Evolutionary conservation across 148 eudicot genomes (phyloP).

Genomic region (Arctostaphylos glauca): DNA sequence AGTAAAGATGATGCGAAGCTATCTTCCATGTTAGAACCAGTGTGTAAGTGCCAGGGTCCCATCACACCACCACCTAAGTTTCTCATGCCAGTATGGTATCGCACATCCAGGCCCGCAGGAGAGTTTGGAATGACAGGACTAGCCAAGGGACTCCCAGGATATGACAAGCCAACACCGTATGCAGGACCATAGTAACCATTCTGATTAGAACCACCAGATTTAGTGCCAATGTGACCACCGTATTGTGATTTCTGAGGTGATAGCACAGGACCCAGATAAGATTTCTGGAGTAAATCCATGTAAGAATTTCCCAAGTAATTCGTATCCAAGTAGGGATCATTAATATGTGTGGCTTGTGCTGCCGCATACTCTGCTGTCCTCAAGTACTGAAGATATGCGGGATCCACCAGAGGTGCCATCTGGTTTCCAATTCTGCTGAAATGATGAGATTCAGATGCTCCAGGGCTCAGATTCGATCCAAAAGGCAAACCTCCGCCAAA

Average conservation of each 20-base stretch:
- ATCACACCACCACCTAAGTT: constrained; percentile 53
- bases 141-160: constrained; percentile 69
- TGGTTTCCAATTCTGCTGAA: constrained; percentile 47
- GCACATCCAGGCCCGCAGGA: constrained; percentile 60
- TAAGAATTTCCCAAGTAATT: constrained; percentile 46
- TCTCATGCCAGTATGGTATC: constrained; percentile 65
- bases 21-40: constrained; percentile 52
- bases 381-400: constrained; percentile 64
- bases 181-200: constrained; percentile 61
- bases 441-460: constrained; percentile 52
- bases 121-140: constrained; percentile 68
- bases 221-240: constrained; percentile 45
- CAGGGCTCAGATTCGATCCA: constrained; percentile 46
- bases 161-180: constrained; percentile 61
- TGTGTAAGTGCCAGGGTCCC: constrained; percentile 68
- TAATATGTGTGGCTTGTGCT: constrained; percentile 56
- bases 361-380: constrained; percentile 58
- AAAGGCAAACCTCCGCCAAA: constrained; percentile 47
- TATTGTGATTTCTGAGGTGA: constrained; percentile 71
- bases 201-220: constrained; percentile 49
- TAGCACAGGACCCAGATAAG: constrained; percentile 63
- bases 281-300: constrained; percentile 75
- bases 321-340: constrained; percentile 54
- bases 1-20: constrained; percentile 64
- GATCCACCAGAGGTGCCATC: constrained; percentile 51